A percentile compares a stretch with the other conserved stretches of the same genome.
These are phyloP conservation scores for Pestalotiopsis sp. DNA, from an alignment of 2,329 filamentous ascomycete species.

Conservation along the genomic window DNA sequence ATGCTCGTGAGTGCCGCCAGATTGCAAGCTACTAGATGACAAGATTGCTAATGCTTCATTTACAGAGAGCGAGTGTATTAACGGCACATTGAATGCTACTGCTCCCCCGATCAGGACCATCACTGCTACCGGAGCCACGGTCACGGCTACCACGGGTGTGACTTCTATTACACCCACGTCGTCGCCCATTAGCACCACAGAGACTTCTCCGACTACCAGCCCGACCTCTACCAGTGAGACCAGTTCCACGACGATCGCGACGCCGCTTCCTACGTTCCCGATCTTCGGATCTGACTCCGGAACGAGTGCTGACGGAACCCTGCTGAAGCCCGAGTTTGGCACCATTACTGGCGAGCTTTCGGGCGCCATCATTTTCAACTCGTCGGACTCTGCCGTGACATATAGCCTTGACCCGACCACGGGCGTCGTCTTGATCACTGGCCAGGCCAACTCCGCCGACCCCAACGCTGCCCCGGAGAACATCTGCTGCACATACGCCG, in stretches of 20 bases:
- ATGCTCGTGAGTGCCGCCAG: not conserved
- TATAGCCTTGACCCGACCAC: not conserved
- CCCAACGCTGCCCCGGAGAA: not conserved
- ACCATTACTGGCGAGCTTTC: not conserved
- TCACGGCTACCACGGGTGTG: not conserved
- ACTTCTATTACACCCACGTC: not conserved
- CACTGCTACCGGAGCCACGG: not conserved
- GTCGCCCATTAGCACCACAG: not conserved
- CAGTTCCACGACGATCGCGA: not conserved
- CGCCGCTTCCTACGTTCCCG: not conserved
- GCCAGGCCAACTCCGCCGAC: not conserved
- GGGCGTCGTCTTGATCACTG: not conserved
- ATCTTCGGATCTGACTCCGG: not conserved
- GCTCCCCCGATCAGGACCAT: not conserved
- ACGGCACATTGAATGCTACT: not conserved
- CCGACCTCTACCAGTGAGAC: not conserved
- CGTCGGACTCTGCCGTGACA: not conserved
- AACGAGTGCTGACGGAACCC: not conserved
- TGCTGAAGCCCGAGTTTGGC: not conserved
- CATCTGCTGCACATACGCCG: not conserved
- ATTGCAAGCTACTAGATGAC: not conserved
- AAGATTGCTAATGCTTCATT: not conserved
- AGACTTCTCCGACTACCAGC: not conserved
- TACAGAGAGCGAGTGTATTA: not conserved
- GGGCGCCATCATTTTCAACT: not conserved